phyloP scores from a whole-genome alignment of 805 yeast genomes.

The Lachancea fermentati region DNA sequence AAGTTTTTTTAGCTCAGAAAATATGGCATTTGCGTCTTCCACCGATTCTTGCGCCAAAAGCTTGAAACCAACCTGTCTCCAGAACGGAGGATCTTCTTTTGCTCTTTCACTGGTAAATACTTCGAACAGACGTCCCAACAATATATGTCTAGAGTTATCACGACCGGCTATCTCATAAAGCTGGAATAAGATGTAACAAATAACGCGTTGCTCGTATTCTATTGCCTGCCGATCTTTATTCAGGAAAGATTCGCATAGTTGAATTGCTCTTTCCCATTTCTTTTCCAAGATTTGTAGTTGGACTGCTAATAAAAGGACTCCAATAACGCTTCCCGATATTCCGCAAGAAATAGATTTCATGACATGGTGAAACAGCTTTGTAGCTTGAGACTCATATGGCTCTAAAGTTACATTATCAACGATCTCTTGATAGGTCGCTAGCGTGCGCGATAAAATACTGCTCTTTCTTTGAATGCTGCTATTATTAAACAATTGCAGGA shows the following conservation, averaged over 20 bases:
- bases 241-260: slow-evolving; percentile 21
- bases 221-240: slow-evolving; percentile 8
- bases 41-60: slow-evolving; percentile 18
- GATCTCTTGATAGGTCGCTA: slow-evolving; percentile 18
- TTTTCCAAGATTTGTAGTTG: slow-evolving; percentile 26
- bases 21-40: slow-evolving; percentile 14
- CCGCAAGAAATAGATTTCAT: slow-evolving; percentile 20
- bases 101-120: slow-evolving; percentile 2
- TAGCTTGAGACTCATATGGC: slow-evolving; percentile 28
- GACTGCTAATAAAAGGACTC: slow-evolving; percentile 21
- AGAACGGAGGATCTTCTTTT: slow-evolving; percentile 16
- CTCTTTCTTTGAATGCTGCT: slow-evolving; percentile 15
- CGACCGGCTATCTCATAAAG: slow-evolving; percentile 22
- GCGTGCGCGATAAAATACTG: slow-evolving; percentile 20
- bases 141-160: slow-evolving; percentile 15
- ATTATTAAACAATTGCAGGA: slow-evolving; percentile 26
- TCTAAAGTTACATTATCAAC: slow-evolving; percentile 23
- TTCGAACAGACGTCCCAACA: slow-evolving; percentile 15
- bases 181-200: slow-evolving; percentile 22
- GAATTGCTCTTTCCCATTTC: slow-evolving; percentile 27
- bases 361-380: slow-evolving; percentile 22
- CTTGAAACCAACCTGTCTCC: slow-evolving; percentile 29
- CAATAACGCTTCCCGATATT: slow-evolving; percentile 18
- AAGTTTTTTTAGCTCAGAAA: slow-evolving; percentile 10
- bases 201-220: slow-evolving; percentile 6